These are phyloP conservation scores for Musa schizocarpa DNA, from an alignment of 176 grass and related monocot species.

Conservation along the genomic window DNA sequence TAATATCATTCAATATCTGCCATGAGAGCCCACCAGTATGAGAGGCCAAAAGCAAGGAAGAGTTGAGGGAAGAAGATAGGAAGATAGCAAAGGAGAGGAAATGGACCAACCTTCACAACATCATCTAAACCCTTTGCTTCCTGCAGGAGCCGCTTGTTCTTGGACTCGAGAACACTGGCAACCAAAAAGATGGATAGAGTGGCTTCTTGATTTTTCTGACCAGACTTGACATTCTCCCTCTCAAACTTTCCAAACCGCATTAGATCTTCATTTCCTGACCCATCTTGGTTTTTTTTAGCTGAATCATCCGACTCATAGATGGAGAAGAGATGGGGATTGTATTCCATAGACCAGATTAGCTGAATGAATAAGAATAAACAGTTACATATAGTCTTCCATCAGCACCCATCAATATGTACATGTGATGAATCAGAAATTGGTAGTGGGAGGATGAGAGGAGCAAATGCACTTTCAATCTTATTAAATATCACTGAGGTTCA, in stretches of 20 bases:
- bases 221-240: slow-evolving; percentile 39
- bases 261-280: slow-evolving; percentile 41
- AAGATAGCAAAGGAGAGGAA: not conserved
- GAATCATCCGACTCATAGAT: slow-evolving; percentile 43
- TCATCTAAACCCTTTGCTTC: slow-evolving; percentile 95
- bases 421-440: slow-evolving; percentile 11
- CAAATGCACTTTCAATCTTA: not conserved
- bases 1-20: slow-evolving; percentile 93
- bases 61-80: not conserved
- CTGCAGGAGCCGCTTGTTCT: slow-evolving; percentile 45
- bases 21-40: not conserved
- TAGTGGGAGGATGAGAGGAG: not conserved
- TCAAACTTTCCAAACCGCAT: slow-evolving; percentile 78
- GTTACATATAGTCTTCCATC: not conserved
- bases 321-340: slow-evolving; percentile 77
- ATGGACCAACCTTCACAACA: slow-evolving; percentile 64
- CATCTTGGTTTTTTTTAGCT: not conserved
- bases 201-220: slow-evolving; percentile 33
- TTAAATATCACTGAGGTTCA: not conserved
- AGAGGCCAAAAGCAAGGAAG: not conserved
- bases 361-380: slow-evolving; percentile 38
- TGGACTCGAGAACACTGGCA: slow-evolving; percentile 78
- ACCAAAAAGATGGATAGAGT: slow-evolving; percentile 82
- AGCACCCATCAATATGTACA: not conserved
- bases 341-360: slow-evolving; percentile 99